Percentiles rank a stretch among this genome's conserved stretches.
Conservation (phyloP, 352 stramenopile species). For the Lagenidium giganteum region DNA sequence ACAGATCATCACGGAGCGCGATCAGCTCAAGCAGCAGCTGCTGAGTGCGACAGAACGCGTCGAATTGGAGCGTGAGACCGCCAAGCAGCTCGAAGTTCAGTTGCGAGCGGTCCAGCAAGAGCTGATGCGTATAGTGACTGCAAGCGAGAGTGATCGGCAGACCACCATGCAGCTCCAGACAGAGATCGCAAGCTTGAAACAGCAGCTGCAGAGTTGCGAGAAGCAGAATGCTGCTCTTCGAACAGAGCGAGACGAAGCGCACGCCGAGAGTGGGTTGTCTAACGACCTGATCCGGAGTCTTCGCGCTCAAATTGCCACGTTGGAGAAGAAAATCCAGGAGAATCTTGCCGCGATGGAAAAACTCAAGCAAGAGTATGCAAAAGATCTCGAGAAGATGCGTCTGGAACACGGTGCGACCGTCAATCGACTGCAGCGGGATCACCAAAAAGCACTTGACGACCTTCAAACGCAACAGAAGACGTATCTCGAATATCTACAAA, state of each 20-base stretch:
- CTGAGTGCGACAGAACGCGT: constrained; percentile 29
- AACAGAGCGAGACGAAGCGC: constrained; percentile 31
- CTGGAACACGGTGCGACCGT: constrained; percentile 30
- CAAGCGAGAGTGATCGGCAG: constrained; percentile 28
- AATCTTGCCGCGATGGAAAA: constrained; percentile 24
- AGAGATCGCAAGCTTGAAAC: constrained; percentile 54
- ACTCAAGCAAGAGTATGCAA: constrained; percentile 38
- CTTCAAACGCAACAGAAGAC: constrained; percentile 33
- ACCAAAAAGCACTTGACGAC: constrained; percentile 32
- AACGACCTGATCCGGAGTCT: constrained; percentile 29
- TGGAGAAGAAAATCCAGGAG: constrained; percentile 34
- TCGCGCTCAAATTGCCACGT: constrained; percentile 20
- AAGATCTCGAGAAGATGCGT: constrained; percentile 40
- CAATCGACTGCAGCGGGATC: constrained; percentile 35
- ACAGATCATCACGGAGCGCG: constrained; percentile 30
- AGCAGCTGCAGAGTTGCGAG: constrained; percentile 38
- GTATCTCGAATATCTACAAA: constrained; percentile 45
- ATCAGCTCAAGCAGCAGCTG: constrained; percentile 53
- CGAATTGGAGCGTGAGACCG: constrained; percentile 25
- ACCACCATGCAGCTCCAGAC: constrained; percentile 26
- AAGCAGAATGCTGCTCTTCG: constrained; percentile 35
- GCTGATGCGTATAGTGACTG: constrained; percentile 28
- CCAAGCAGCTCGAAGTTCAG: constrained; percentile 37
- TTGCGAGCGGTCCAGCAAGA: constrained; percentile 42
- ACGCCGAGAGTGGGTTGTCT: constrained; percentile 25